These are phyloP conservation scores for Tarenaya hassleriana DNA, from an alignment of 345 rosid species.

Conservation along the genomic window DNA sequence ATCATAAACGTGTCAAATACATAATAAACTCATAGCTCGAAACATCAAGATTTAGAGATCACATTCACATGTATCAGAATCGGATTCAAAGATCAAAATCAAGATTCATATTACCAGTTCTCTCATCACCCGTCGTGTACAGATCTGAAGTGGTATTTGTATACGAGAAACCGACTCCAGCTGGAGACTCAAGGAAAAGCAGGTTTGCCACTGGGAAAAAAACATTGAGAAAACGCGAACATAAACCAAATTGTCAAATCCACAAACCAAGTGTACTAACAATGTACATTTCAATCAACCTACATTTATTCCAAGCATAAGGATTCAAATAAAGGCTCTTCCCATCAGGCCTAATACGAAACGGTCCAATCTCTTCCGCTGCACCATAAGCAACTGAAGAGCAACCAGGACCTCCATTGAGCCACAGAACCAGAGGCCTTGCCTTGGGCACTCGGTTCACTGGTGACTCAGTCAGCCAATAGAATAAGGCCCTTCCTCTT, in stretches of 20 bases:
- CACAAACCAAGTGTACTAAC: not conserved
- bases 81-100: not conserved
- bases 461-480: constrained; percentile 54
- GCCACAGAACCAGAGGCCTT: constrained; percentile 30
- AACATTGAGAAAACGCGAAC: not conserved
- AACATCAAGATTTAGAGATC: too few relatives aligned
- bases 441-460: too few relatives aligned
- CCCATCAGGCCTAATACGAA: constrained; percentile 68
- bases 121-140: constrained; percentile 75
- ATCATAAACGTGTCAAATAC: not conserved
- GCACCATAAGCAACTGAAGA: constrained; percentile 93
- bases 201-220: constrained; percentile 72
- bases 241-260: not conserved
- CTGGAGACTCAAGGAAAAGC: constrained; percentile 91
- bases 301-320: constrained; percentile 77
- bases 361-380: constrained; percentile 87
- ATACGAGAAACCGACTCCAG: constrained; percentile 96
- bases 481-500: constrained; percentile 65
- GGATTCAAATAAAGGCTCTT: constrained; percentile 66
- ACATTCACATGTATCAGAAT: constrained; percentile 15
- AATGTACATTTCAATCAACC: constrained; percentile 1
- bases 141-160: constrained; percentile 73
- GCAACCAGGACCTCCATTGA: constrained; percentile 88
- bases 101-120: constrained; percentile 58
- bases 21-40: too few relatives aligned